phyloP scores from a whole-genome alignment of 148 eudicot genomes.

The Drosera capensis region DNA sequence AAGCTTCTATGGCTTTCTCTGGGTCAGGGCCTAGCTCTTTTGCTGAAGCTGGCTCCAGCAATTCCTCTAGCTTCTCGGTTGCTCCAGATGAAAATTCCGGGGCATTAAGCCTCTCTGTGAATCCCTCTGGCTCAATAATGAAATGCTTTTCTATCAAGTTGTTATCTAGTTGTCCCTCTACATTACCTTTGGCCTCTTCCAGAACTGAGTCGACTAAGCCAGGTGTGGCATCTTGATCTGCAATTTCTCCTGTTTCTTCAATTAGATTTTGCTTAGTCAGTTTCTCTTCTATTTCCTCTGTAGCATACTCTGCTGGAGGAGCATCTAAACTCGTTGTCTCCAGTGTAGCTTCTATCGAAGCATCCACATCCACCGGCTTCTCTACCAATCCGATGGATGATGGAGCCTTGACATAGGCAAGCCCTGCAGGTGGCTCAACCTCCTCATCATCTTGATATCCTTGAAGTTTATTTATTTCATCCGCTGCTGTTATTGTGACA shows the following conservation, averaged over 20 bases:
- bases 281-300: slow-evolving; percentile 12
- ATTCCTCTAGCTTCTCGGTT: slow-evolving; percentile 13
- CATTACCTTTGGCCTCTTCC: slow-evolving; percentile 7
- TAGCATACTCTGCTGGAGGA: slow-evolving; percentile 2
- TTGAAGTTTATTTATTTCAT: too few relatives aligned
- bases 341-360: too few relatives aligned
- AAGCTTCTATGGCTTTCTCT: slow-evolving; percentile 2
- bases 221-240: not conserved
- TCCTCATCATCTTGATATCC: too few relatives aligned
- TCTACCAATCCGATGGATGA: too few relatives aligned
- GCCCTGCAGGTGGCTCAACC: too few relatives aligned
- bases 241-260: not conserved
- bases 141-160: slow-evolving; percentile 2
- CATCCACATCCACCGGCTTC: too few relatives aligned
- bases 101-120: slow-evolving; percentile 6
- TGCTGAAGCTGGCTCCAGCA: not conserved
- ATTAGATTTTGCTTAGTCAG: slow-evolving; percentile 1
- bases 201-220: slow-evolving; percentile 4
- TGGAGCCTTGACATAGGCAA: too few relatives aligned
- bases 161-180: slow-evolving; percentile 5
- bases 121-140: too few relatives aligned
- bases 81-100: slow-evolving; percentile 12
- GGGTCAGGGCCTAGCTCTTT: not conserved
- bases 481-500: too few relatives aligned
- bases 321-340: slow-evolving; percentile 4